Evolutionary conservation across 768 basidiomycete species (phyloP), one percentile per base, ranked within the genome.

Genomic region (Podaxis carcinomalis): DNA sequence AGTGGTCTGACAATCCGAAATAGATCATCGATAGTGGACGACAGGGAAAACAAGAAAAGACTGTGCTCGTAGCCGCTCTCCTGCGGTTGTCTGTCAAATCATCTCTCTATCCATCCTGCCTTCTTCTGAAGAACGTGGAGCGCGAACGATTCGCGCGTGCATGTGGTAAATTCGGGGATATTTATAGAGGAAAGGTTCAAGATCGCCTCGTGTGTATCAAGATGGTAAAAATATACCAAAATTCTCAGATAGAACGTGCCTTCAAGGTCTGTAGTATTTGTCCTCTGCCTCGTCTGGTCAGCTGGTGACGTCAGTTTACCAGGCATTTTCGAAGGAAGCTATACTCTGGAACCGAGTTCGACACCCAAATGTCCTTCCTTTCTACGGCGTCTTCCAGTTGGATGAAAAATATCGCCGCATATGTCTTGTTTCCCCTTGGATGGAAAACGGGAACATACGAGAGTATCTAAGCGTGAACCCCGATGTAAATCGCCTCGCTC

Each of bases 341-440:
- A 55, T 69, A 6, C 39, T 66, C 6, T 74, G 72, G 73, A 63
- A 67, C 25, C 68, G 70, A 23, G 59, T 69, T 40, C 56, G 55
- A 4, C 67, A 69, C 52, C 56, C 63, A 0, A 69, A 70, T 53
- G 68, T 78, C 23, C 72, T 77, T 16, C 75, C 75, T 7, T 77
- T 78, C 54, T 68, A 69, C 11, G 75, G 75, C 0, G 68, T 76
- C 2, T 66, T 66, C 63, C 63, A 66, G 16, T 55, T 70, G 4
- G 59, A 59, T 14, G 71, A 73, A 40, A 51, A 51, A 10, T 65
- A 67, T 39, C 66, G 62, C n/a, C 67, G 69, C 37, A 51, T 75
- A 7, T 69, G 70, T 35, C 67, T 75, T 14, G 70, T 76, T 1
- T 74, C 73, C 3, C 74, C 75, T 6, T 76, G 72, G 74, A 74